Conservation (phyloP, 129 eudicot genomes). For the Helichrysum umbraculigerum region DNA sequence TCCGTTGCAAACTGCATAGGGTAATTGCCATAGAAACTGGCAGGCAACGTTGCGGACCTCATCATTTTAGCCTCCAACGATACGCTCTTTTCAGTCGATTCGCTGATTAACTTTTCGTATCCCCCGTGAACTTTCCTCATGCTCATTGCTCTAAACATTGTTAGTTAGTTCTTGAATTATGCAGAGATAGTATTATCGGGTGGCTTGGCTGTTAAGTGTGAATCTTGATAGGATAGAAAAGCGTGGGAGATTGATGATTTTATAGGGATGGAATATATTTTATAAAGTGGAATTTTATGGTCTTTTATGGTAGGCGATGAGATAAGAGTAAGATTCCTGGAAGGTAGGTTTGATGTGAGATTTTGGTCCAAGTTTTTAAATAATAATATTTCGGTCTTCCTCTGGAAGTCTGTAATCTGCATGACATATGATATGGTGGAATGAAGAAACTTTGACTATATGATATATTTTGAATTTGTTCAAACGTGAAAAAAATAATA, state of each 20-base stretch:
- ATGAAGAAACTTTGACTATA: no score
- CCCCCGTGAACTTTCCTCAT: constrained; percentile 39
- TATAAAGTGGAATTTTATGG: background rate
- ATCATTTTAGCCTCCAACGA: constrained; percentile 33
- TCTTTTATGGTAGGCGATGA: background rate
- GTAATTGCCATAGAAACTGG: constrained; percentile 32
- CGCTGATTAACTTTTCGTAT: constrained; percentile 43
- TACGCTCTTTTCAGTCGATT: constrained; percentile 4
- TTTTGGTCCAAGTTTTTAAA: background rate
- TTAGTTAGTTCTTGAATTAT: background rate
- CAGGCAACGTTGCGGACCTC: constrained; percentile 46
- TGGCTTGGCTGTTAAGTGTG: background rate
- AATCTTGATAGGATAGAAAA: background rate
- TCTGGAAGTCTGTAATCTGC: no score
- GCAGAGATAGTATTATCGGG: background rate
- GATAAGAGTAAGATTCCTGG: background rate
- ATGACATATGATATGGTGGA: no score
- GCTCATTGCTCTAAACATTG: constrained; percentile 67
- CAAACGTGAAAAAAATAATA: no score
- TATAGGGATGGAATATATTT: background rate
- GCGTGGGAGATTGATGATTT: background rate
- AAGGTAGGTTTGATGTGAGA: background rate
- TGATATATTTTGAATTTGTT: no score
- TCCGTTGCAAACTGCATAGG: constrained; percentile 17
- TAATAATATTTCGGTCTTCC: no score